phyloP scores from a whole-genome alignment of 495 filamentous ascomycete species.

The Darksidea phi region DNA sequence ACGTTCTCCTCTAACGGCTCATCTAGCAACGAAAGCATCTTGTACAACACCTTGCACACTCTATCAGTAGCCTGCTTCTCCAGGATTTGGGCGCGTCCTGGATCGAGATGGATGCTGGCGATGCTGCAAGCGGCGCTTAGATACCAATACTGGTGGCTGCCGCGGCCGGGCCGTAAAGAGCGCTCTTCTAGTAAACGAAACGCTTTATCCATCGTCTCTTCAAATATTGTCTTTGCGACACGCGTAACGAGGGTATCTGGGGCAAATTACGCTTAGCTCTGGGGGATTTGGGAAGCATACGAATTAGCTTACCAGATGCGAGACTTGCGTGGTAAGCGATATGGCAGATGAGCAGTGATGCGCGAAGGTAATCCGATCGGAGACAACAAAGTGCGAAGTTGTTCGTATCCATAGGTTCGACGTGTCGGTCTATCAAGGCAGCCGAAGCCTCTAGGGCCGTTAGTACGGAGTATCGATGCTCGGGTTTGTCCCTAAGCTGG shows the following conservation, averaged over 20 bases:
- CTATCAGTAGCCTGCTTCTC: conserved; percentile 17
- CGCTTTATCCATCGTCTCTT: conserved; percentile 14
- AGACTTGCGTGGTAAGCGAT: conserved; percentile 13
- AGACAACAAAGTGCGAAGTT: conserved; percentile 24
- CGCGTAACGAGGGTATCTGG: conserved; percentile 8
- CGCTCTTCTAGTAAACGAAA: conserved; percentile 22
- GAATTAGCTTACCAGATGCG: background rate
- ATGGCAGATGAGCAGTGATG: conserved; percentile 16
- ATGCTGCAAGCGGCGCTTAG: conserved; percentile 19
- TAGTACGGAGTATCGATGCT: conserved; percentile 10
- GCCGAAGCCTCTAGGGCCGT: conserved; percentile 7
- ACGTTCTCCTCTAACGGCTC: conserved; percentile 10
- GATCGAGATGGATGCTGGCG: conserved; percentile 11
- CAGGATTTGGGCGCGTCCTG: background rate
- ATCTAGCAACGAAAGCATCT: conserved; percentile 22
- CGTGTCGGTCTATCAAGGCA: conserved; percentile 15
- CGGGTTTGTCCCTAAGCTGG: background rate
- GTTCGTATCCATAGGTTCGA: conserved; percentile 2
- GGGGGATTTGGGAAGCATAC: background rate
- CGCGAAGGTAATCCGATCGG: conserved; percentile 22
- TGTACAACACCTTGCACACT: conserved; percentile 19
- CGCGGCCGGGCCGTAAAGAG: conserved; percentile 23
- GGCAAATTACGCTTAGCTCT: background rate
- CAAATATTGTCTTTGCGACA: conserved; percentile 10
- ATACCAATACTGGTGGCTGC: conserved; percentile 24